phyloP scores from a whole-genome alignment of 805 yeast species.

The Phaffomyces opuntiae region DNA sequence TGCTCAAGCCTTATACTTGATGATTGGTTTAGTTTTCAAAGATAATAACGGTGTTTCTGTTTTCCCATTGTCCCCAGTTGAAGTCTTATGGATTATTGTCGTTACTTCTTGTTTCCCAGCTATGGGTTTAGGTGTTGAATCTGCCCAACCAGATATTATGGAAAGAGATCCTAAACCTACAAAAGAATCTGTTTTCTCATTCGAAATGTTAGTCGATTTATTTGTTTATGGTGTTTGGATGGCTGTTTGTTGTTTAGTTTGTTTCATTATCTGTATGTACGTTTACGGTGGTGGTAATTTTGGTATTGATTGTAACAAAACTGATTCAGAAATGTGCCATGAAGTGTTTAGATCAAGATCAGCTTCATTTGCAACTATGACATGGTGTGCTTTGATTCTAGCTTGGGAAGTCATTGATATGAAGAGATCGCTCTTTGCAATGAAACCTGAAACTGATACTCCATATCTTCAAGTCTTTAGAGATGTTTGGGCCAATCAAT shows the following conservation, averaged over 20 bases:
- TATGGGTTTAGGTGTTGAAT: constrained; percentile 71
- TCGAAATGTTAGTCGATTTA: constrained; percentile 65
- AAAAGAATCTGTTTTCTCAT: constrained; percentile 50
- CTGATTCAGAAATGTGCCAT: constrained; percentile 40
- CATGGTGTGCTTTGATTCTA: constrained; percentile 75
- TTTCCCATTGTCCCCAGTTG: constrained; percentile 76
- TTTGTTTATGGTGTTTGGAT: constrained; percentile 64
- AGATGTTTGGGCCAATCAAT: constrained; percentile 68
- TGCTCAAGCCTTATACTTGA: constrained; percentile 58
- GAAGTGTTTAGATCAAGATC: constrained; percentile 72
- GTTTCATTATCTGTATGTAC: constrained; percentile 61
- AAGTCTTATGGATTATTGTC: constrained; percentile 73
- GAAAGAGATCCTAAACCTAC: constrained; percentile 55
- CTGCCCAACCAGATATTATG: constrained; percentile 58
- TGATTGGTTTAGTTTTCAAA: constrained; percentile 68
- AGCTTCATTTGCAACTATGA: constrained; percentile 63
- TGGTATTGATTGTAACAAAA: constrained; percentile 57
- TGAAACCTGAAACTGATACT: constrained; percentile 59
- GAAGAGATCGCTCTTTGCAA: constrained; percentile 59
- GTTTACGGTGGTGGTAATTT: constrained; percentile 60
- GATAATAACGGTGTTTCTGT: constrained; percentile 62
- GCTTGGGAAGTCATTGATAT: constrained; percentile 83
- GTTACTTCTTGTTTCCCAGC: constrained; percentile 79
- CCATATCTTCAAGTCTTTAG: constrained; percentile 52
- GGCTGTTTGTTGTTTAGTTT: constrained; percentile 62